A percentile compares a stretch with the other conserved stretches of the same genome.
Evolutionary conservation across 768 basidiomycete genomes (phyloP).

Genomic region (Russula virescens): DNA sequence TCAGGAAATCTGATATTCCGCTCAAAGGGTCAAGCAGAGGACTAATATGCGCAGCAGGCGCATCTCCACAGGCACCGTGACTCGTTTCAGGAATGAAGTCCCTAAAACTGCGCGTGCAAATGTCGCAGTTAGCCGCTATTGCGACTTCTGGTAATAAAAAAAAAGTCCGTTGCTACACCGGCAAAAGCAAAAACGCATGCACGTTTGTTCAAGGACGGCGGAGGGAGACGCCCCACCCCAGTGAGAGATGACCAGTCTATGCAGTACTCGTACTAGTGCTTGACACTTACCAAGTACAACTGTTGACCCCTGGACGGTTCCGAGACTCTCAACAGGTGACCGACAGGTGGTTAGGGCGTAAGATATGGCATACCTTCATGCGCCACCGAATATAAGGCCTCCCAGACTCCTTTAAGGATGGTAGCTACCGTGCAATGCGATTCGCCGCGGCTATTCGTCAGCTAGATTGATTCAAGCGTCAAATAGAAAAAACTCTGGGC

Average conservation of each 20-base stretch:
- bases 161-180: too few relatives aligned
- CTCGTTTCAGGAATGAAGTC: not conserved
- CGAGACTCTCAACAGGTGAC: not conserved
- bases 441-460: conserved; percentile 9
- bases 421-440: not conserved
- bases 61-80: not conserved
- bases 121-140: not conserved
- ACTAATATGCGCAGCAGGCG: not conserved
- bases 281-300: not conserved
- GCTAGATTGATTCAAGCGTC: not conserved
- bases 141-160: not conserved
- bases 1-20: not conserved
- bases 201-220: not conserved
- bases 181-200: not conserved
- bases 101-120: not conserved
- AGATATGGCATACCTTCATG: not conserved
- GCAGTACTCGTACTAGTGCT: too few relatives aligned
- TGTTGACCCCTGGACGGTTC: not conserved
- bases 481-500: not conserved
- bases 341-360: not conserved
- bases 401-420: not conserved
- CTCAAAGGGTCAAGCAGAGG: not conserved
- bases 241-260: not conserved
- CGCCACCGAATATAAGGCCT: not conserved
- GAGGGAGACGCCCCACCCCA: too few relatives aligned